Evolutionary conservation across 805 yeast species (phyloP), one percentile per base, ranked within the genome.

Genomic region (Candida ascalaphidarum): DNA sequence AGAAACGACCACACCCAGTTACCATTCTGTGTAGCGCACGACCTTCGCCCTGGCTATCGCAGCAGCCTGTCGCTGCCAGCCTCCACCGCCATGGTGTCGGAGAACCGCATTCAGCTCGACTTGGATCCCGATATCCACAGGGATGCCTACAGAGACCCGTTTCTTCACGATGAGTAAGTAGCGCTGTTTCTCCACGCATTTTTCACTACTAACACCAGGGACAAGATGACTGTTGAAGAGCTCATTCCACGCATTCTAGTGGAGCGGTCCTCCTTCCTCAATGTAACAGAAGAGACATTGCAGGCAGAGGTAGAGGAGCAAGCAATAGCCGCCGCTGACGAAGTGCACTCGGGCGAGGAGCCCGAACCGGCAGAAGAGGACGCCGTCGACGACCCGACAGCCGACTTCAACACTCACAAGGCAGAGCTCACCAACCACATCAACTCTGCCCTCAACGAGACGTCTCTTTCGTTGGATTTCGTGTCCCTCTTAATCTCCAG

Each of bases 401-500:
- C 35, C 11, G 28, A 22, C 7, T 76, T 77, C 41, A 52, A 58
- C 26, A 60, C 58, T 24, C 63, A 71, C 11, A 75, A 75, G 44
- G 46, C 56, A n/a, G 73, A 74, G 33, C 63, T 79, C 23, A 41
- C 77, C 11, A 61, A 58, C 11, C 59, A 64, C 23, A 62, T 81
- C 17, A 68, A 72, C 30, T 52, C 74, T 0, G 95, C 97, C 2
- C 61, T 83, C 40, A 92, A 89, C 48, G 96, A 92, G 47, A 77
- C 94, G 0, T 86, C 96, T 0, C 54, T 92, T 21, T 78, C 95
- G 1, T 59, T 88, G 32, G 98, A 89, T 47, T 82, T 88, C 37
- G 79, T 89, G 1, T 84, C 96, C 2, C 62, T 89, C 35, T 58
- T 92, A 33, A 68, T 89, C 23, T 81, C 95, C 12, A 71, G 83